Evolutionary conservation across 2,329 filamentous ascomycete genomes (phyloP).

Genomic region (Colletotrichum sp.): DNA sequence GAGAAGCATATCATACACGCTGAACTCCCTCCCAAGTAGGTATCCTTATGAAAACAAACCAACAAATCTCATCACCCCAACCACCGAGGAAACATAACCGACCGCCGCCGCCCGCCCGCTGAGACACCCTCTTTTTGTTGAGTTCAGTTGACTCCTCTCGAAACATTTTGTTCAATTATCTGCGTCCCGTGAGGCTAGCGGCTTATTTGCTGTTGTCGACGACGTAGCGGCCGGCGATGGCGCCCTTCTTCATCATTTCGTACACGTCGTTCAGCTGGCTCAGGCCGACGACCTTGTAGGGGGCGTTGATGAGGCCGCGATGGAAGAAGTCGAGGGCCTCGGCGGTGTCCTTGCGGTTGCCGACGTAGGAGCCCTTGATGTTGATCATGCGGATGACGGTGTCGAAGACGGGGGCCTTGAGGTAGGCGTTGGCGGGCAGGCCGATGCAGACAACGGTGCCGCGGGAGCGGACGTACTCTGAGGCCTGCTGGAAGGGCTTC

Average conservation of each 20-base stretch:
- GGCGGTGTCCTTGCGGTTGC: constrained; percentile 84
- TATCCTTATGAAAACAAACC: neutral
- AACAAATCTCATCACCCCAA: neutral
- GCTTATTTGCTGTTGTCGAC: constrained; percentile 72
- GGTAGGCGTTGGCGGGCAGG: constrained; percentile 78
- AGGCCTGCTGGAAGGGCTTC: constrained; percentile 95
- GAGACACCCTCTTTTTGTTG: neutral
- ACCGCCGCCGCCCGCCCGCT: neutral
- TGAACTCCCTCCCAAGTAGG: constrained; percentile 13
- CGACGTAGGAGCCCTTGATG: constrained; percentile 94
- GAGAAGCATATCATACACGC: constrained; percentile 14
- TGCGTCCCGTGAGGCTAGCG: neutral
- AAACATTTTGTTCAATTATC: neutral
- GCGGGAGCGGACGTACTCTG: constrained; percentile 82
- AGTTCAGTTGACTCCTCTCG: neutral
- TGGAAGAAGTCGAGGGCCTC: constrained; percentile 92
- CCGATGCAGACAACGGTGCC: constrained; percentile 90
- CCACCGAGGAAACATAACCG: neutral
- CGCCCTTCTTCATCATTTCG: constrained; percentile 72
- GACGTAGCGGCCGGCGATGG: constrained; percentile 81
- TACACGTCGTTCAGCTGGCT: constrained; percentile 83
- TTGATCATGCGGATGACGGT: constrained; percentile 88
- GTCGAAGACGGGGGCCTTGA: constrained; percentile 87
- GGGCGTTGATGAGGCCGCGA: constrained; percentile 82
- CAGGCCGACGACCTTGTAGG: constrained; percentile 84